Evolutionary conservation across 441 rosid genomes (phyloP).

Genomic region (Erysimum cheiri): DNA sequence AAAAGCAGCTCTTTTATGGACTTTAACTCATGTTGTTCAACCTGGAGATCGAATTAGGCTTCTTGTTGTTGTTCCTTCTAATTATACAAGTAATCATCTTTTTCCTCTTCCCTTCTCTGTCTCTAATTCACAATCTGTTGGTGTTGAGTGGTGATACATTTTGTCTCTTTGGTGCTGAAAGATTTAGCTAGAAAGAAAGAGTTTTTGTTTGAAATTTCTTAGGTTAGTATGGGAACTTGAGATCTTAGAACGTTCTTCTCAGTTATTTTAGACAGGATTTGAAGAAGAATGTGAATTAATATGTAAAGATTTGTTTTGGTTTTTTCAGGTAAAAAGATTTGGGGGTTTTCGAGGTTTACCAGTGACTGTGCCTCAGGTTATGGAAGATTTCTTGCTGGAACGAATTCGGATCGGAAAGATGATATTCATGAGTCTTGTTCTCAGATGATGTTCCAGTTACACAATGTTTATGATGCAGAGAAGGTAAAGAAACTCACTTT

Average conservation of each 20-base stretch:
- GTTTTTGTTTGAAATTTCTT: neutral
- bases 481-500: conserved; percentile 48
- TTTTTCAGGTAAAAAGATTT: conserved; percentile 64
- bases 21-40: conserved; percentile 73
- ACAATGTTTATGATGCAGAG: conserved; percentile 67
- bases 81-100: conserved; percentile 52
- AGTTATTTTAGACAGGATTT: neutral
- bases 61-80: conserved; percentile 64
- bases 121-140: neutral
- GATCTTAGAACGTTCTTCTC: conserved; percentile 9
- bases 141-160: neutral
- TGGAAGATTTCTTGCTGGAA: conserved; percentile 57
- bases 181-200: neutral
- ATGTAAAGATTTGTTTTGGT: conserved; percentile 9
- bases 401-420: conserved; percentile 59
- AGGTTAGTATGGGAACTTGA: conserved; percentile 6
- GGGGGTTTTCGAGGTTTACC: conserved; percentile 67
- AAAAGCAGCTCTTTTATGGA: conserved; percentile 62
- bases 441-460: conserved; percentile 67
- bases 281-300: neutral
- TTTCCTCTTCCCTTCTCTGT: conserved; percentile 14
- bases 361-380: conserved; percentile 65
- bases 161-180: conserved; percentile 1
- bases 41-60: conserved; percentile 73
- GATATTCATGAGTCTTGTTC: conserved; percentile 68